These are phyloP conservation scores for Erysimum cheiri DNA, from an alignment of 441 rosid genomes.

Conservation along the genomic window DNA sequence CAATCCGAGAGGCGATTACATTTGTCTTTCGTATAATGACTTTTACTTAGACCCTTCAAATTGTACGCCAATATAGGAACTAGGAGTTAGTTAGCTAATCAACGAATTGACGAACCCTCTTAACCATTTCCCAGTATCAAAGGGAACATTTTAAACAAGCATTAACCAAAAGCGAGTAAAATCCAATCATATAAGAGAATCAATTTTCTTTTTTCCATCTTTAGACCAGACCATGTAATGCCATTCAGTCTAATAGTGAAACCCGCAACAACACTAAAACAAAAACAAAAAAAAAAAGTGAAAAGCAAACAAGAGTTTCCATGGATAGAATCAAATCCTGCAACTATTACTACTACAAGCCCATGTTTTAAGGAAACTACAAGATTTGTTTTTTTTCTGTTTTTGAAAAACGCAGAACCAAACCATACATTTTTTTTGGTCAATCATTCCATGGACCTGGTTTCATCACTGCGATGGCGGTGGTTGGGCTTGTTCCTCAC, in stretches of 20 bases:
- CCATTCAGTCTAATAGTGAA: constrained; percentile 13
- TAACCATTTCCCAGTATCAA: background rate
- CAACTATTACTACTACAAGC: constrained; percentile 30
- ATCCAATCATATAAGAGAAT: background rate
- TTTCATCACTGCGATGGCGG: constrained; percentile 48
- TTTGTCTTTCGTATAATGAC: too few relatives aligned
- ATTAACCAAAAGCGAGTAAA: too few relatives aligned
- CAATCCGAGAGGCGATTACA: background rate
- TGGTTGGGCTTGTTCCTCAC: constrained; percentile 21
- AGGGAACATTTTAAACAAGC: background rate
- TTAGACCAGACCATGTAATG: constrained; percentile 10
- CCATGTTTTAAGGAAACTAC: constrained; percentile 18
- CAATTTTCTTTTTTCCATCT: background rate
- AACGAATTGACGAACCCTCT: background rate
- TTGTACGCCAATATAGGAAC: too few relatives aligned
- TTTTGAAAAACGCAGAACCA: constrained; percentile 40
- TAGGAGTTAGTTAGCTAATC: too few relatives aligned
- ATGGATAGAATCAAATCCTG: constrained; percentile 23
- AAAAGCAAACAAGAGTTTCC: constrained; percentile 28
- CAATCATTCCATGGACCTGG: constrained; percentile 25
- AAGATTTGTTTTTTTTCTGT: constrained; percentile 1
- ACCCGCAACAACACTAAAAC: background rate
- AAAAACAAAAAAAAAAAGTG: background rate
- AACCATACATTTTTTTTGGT: constrained; percentile 41
- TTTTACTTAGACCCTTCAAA: too few relatives aligned